phyloP scores from a whole-genome alignment of 768 basidiomycete genomes.

The Rhizopogon vesiculosus region DNA sequence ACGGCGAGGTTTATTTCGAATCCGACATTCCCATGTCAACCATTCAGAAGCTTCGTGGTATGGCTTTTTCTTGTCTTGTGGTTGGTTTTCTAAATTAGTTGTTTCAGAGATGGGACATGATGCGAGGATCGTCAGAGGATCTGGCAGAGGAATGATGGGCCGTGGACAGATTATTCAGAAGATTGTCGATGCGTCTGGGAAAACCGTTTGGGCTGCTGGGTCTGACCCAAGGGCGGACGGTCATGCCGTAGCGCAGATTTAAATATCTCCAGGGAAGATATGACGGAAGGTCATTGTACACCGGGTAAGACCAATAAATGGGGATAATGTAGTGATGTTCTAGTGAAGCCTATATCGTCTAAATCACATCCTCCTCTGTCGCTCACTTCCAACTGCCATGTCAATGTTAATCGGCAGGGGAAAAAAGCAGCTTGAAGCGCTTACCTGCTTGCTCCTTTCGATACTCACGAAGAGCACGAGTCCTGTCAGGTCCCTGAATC shows the following conservation, averaged over 20 bases:
- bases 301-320: not conserved
- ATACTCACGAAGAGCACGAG: conserved; percentile 80
- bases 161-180: conserved; percentile 90
- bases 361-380: conserved; percentile 59
- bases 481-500: conserved; percentile 73
- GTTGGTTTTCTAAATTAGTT: not conserved
- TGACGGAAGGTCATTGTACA: no score
- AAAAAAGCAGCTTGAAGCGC: conserved; percentile 9
- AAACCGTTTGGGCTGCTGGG: conserved; percentile 91
- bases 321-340: conserved; percentile 1
- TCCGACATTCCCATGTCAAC: conserved; percentile 67
- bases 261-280: conserved; percentile 6
- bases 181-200: conserved; percentile 58
- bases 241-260: conserved; percentile 84
- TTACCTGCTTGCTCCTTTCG: conserved; percentile 60
- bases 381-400: conserved; percentile 53
- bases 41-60: conserved; percentile 64
- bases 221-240: conserved; percentile 89
- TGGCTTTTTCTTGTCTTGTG: conserved; percentile 12
- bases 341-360: not conserved
- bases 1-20: conserved; percentile 87
- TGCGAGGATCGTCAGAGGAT: conserved; percentile 57
- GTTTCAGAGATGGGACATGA: conserved; percentile 84
- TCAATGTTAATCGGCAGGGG: conserved; percentile 1
- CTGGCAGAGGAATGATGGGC: conserved; percentile 63